phyloP scores from a whole-genome alignment of 768 basidiomycete genomes.

The Pulveroboletus ravenelii region DNA sequence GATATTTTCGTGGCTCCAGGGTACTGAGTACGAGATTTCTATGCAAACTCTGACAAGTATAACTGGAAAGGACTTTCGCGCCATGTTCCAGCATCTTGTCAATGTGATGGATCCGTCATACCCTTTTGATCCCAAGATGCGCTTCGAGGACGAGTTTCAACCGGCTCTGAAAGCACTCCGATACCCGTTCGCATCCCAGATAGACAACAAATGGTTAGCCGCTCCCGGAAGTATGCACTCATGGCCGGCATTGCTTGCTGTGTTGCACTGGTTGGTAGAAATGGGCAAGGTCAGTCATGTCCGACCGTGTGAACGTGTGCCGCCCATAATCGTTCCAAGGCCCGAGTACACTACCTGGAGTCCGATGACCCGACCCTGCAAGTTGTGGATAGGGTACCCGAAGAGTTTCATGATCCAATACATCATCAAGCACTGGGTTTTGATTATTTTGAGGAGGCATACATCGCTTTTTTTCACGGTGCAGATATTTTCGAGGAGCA shows the following conservation, averaged over 20 bases:
- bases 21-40: conserved; percentile 61
- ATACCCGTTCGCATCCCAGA: conserved; percentile 76
- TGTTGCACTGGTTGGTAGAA: conserved; percentile 89
- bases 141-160: conserved; percentile 81
- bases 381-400: conserved; percentile 54
- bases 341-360: conserved; percentile 43
- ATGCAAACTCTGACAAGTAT: conserved; percentile 70
- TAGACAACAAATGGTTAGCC: conserved; percentile 83
- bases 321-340: conserved; percentile 16
- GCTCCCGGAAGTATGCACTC: conserved; percentile 86
- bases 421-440: conserved; percentile 79
- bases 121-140: conserved; percentile 48
- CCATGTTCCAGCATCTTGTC: conserved; percentile 78
- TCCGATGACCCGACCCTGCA: conserved; percentile 69
- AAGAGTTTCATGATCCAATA: conserved; percentile 69
- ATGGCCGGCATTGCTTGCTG: conserved; percentile 88
- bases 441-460: conserved; percentile 64
- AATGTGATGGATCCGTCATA: conserved; percentile 65
- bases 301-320: background rate
- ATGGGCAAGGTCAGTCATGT: conserved; percentile 63
- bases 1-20: conserved; percentile 66
- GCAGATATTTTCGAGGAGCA: conserved; percentile 67
- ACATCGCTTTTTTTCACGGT: conserved; percentile 61
- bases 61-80: conserved; percentile 80
- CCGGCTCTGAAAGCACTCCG: conserved; percentile 65